phyloP scores from a whole-genome alignment of 1,284 basidiomycete species.

The Lignosus rhinocerotis region DNA sequence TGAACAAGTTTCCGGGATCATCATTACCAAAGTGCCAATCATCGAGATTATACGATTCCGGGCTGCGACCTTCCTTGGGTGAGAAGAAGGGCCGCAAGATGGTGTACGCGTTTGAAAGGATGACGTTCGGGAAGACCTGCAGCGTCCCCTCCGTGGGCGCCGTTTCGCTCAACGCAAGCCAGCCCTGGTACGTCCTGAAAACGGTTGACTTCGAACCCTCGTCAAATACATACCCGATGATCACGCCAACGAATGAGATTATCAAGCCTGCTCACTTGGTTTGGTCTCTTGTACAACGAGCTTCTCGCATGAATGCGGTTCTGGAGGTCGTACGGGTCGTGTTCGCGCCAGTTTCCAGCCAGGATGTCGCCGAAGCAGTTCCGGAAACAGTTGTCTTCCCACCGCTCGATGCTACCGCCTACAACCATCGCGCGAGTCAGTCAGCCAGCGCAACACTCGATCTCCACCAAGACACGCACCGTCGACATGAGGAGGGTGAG shows the following conservation, averaged over 20 bases:
- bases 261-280: constrained; percentile 43
- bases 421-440: background rate
- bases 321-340: constrained; percentile 71
- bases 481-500: constrained; percentile 80
- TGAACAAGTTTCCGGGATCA: too few relatives aligned
- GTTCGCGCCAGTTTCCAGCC: constrained; percentile 63
- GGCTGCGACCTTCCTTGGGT: constrained; percentile 42
- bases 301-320: constrained; percentile 61
- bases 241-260: background rate
- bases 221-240: background rate
- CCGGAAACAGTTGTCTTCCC: constrained; percentile 78
- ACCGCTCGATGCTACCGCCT: constrained; percentile 82
- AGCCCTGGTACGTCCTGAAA: constrained; percentile 83
- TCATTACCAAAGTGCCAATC: constrained; percentile 75
- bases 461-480: constrained; percentile 37
- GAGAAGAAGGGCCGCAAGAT: constrained; percentile 85
- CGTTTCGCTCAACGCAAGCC: constrained; percentile 72
- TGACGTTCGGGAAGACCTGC: constrained; percentile 74
- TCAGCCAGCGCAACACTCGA: background rate
- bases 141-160: constrained; percentile 79
- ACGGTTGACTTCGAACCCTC: constrained; percentile 50
- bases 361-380: constrained; percentile 69
- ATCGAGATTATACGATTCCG: constrained; percentile 50
- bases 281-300: constrained; percentile 61
- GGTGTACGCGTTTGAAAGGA: constrained; percentile 76